Conservation (phyloP, 164 flowering plant species). For the Stephania japonica region DNA sequence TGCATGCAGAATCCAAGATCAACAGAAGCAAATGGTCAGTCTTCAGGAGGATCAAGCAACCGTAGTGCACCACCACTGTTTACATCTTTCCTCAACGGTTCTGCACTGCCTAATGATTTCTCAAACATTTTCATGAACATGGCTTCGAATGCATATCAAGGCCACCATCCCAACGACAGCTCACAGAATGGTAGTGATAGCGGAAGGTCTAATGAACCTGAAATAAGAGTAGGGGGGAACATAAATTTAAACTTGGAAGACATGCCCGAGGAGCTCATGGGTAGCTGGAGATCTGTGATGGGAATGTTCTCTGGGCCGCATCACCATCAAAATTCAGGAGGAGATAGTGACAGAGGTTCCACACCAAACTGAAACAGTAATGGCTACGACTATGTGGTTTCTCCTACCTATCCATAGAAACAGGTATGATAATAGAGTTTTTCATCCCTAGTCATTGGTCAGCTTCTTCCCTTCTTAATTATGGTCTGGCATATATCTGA, state of each 20-base stretch:
- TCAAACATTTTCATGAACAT: conserved; percentile 49
- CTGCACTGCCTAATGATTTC: conserved; percentile 43
- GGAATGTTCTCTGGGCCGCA: conserved; percentile 58
- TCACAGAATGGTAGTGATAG: conserved; percentile 18
- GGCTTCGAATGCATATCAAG: conserved; percentile 34
- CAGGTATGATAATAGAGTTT: too few relatives aligned
- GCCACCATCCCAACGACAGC: conserved; percentile 26
- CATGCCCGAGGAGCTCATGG: conserved; percentile 52
- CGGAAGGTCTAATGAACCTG: conserved; percentile 35
- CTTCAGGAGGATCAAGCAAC: conserved; percentile 32
- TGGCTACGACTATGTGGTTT: too few relatives aligned
- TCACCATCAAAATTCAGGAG: conserved; percentile 36
- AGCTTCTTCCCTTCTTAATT: too few relatives aligned
- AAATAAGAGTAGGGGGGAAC: conserved; percentile 43
- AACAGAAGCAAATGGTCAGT: conserved; percentile 30
- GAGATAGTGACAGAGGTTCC: conserved; percentile 34
- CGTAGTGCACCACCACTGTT: conserved; percentile 30
- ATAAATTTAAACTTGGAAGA: conserved; percentile 45
- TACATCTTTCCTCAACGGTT: conserved; percentile 34
- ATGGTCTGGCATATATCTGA: too few relatives aligned
- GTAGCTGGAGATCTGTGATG: conserved; percentile 66
- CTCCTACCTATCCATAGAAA: too few relatives aligned
- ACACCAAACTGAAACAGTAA: conserved; percentile 19
- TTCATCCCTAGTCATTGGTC: too few relatives aligned
- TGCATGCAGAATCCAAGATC: conserved; percentile 34